Evolutionary conservation across 108 stramenopile genomes (phyloP).

Genomic region (Licmophora abbreviata): DNA sequence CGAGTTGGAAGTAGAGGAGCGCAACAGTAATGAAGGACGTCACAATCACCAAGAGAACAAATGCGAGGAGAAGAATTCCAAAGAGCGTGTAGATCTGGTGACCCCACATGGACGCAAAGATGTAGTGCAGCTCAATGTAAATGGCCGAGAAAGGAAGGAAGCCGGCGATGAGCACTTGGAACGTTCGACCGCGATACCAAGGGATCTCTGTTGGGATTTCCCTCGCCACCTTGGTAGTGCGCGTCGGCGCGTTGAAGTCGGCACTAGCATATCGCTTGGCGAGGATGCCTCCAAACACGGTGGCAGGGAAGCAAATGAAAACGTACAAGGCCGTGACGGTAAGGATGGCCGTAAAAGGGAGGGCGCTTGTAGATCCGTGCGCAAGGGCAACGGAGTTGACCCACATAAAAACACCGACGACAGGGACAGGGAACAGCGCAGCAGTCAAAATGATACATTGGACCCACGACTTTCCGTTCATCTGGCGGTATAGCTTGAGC

Average conservation of each 20-base stretch:
- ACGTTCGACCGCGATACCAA: constrained; percentile 66
- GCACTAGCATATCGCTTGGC: constrained; percentile 80
- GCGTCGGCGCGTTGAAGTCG: constrained; percentile 93
- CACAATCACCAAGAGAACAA: constrained; percentile 87
- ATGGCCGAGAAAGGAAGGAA: constrained; percentile 98
- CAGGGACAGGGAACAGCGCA: constrained; percentile 82
- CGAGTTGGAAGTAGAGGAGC: constrained; percentile 95
- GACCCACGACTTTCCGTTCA: constrained; percentile 91
- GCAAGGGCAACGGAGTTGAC: constrained; percentile 89
- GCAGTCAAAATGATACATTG: constrained; percentile 82
- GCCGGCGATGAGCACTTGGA: constrained; percentile 88
- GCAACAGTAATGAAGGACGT: constrained; percentile 91
- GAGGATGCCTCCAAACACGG: constrained; percentile 85
- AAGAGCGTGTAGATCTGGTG: constrained; percentile 98
- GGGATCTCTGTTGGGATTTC: constrained; percentile 86
- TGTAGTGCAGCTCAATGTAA: constrained; percentile 97
- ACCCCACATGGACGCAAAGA: constrained; percentile 98
- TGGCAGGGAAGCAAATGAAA: constrained; percentile 86
- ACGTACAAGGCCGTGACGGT: constrained; percentile 72
- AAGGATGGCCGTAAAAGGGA: constrained; percentile 90
- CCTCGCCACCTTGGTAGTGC: constrained; percentile 95
- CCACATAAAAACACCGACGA: constrained; percentile 76
- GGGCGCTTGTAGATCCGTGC: constrained; percentile 89
- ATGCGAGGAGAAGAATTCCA: constrained; percentile 94
- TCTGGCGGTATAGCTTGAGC: constrained; percentile 84